Evolutionary conservation across 345 rosid species (phyloP).

Genomic region (Zanthoxylum bungeanum): DNA sequence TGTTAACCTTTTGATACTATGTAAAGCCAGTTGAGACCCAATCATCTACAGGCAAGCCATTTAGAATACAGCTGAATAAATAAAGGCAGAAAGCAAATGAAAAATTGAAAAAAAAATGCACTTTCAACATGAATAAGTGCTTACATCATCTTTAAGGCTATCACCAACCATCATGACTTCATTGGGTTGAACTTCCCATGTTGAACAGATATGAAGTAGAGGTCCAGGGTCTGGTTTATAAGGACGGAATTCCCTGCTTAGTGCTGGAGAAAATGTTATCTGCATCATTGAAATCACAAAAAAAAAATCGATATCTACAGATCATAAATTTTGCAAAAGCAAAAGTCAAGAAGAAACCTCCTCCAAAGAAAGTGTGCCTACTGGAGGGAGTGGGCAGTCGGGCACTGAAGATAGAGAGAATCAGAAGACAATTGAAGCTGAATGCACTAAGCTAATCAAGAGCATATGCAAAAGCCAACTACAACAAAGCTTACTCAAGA

Average conservation of each 20-base stretch:
- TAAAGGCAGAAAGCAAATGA: neutral
- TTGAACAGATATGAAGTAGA: conserved; percentile 76
- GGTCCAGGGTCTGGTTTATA: conserved; percentile 94
- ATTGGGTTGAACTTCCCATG: conserved; percentile 71
- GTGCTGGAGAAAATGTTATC: conserved; percentile 78
- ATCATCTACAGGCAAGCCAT: neutral
- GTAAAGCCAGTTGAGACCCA: neutral
- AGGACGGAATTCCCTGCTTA: conserved; percentile 96
- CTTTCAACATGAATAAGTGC: conserved; percentile 16
- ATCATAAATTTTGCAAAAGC: neutral
- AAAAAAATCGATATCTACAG: neutral
- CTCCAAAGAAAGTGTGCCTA: neutral
- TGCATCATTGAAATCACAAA: conserved; percentile 24
- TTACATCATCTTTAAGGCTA: conserved; percentile 95
- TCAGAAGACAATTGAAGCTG: neutral
- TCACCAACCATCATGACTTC: conserved; percentile 98
- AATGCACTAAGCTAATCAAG: neutral
- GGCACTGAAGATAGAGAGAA: neutral
- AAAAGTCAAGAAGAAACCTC: neutral
- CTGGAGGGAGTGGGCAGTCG: neutral
- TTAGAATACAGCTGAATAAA: neutral
- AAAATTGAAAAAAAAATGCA: neutral
- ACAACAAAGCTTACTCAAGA: neutral
- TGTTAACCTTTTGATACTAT: neutral
- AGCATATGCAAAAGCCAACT: neutral